Conservation (phyloP, 2,329 filamentous ascomycete genomes). For the Neoscytalidium dimidiatum region DNA sequence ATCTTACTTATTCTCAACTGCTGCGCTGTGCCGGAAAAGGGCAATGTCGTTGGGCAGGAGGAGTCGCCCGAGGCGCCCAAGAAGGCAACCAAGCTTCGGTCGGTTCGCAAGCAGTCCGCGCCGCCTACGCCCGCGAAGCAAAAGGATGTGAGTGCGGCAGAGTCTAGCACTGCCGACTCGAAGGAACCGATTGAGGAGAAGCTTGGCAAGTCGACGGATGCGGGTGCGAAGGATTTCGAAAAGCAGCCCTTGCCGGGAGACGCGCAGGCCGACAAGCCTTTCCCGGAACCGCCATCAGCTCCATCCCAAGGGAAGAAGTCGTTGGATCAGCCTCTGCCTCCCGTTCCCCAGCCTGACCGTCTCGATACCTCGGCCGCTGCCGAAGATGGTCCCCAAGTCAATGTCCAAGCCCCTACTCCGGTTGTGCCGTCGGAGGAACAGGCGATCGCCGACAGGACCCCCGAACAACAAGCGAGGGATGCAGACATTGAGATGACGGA, state of each 20-base stretch:
- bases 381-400: constrained; percentile 37
- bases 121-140: constrained; percentile 53
- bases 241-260: constrained; percentile 28
- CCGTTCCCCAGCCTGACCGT: constrained; percentile 31
- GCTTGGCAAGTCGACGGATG: constrained; percentile 19
- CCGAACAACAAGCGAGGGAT: constrained; percentile 51
- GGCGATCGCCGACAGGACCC: constrained; percentile 52
- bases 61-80: constrained; percentile 52
- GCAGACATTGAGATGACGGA: constrained; percentile 67
- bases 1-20: constrained; percentile 62
- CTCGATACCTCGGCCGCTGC: constrained; percentile 31
- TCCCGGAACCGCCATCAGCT: neutral
- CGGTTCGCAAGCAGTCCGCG: constrained; percentile 39
- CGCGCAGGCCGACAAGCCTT: constrained; percentile 24
- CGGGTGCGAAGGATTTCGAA: constrained; percentile 22
- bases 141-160: constrained; percentile 40
- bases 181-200: constrained; percentile 51
- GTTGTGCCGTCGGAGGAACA: constrained; percentile 41
- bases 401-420: constrained; percentile 49
- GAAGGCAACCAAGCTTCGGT: constrained; percentile 39
- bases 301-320: constrained; percentile 22
- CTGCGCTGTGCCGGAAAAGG: constrained; percentile 65
- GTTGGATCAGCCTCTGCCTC: constrained; percentile 28
- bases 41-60: constrained; percentile 54
- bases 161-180: constrained; percentile 47